Conservation (phyloP, 2,329 filamentous ascomycete species). For the Penicillium freii region DNA sequence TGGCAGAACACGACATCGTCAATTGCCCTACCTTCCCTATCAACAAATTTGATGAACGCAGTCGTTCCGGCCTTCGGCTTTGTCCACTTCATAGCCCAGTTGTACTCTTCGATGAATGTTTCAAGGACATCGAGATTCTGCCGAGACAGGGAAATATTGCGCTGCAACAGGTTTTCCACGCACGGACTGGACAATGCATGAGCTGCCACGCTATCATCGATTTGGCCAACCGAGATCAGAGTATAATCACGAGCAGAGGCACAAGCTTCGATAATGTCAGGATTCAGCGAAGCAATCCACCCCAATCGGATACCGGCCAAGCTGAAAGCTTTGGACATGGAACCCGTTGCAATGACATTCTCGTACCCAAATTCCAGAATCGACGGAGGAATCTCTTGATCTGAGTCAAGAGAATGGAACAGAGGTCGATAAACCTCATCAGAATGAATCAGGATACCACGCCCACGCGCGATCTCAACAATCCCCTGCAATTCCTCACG, state of each 20-base stretch:
- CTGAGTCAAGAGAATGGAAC: slow-evolving; percentile 61
- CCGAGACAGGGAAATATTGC: slow-evolving; percentile 63
- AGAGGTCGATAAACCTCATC: slow-evolving; percentile 82
- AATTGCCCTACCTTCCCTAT: slow-evolving; percentile 56
- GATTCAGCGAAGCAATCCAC: slow-evolving; percentile 68
- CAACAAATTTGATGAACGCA: slow-evolving; percentile 67
- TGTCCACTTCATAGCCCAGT: slow-evolving; percentile 61
- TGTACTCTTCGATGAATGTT: slow-evolving; percentile 60
- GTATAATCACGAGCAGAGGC: slow-evolving; percentile 70
- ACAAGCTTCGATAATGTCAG: slow-evolving; percentile 58
- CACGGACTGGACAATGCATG: slow-evolving; percentile 64
- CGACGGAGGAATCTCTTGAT: slow-evolving; percentile 58
- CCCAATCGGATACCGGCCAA: slow-evolving; percentile 74
- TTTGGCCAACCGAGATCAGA: slow-evolving; percentile 71
- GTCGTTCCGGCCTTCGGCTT: slow-evolving; percentile 74
- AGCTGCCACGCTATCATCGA: slow-evolving; percentile 71
- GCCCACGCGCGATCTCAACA: slow-evolving; percentile 60
- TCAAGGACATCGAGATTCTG: slow-evolving; percentile 63
- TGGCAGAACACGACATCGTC: slow-evolving; percentile 69
- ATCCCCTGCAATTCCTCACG: slow-evolving; percentile 59
- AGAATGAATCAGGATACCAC: slow-evolving; percentile 64
- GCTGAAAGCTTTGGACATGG: slow-evolving; percentile 77
- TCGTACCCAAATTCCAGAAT: slow-evolving; percentile 67
- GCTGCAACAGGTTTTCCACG: slow-evolving; percentile 56
- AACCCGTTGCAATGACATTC: slow-evolving; percentile 68